Evolutionary conservation across 164 flowering plant species (phyloP).

Genomic region (Sextonia rubra): DNA sequence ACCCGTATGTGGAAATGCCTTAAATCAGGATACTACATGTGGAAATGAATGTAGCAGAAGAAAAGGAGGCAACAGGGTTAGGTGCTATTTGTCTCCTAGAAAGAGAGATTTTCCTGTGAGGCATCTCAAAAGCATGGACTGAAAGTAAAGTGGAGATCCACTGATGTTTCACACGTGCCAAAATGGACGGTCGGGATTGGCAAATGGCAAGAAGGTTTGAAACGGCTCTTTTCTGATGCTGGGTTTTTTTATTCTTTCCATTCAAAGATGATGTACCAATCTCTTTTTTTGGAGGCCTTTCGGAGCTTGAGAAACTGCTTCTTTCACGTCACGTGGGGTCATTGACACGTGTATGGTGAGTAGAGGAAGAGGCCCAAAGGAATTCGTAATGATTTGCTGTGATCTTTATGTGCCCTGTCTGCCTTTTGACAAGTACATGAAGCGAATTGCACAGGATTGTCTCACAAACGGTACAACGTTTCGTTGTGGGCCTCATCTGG

Average conservation of each 20-base stretch:
- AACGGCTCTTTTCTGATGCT: not conserved
- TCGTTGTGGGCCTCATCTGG: no score
- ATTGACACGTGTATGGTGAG: not conserved
- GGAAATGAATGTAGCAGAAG: not conserved
- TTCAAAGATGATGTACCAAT: not conserved
- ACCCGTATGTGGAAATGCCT: not conserved
- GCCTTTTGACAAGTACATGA: no score
- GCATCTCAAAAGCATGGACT: constrained; percentile 1
- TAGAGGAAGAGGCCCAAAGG: not conserved
- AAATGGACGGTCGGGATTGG: not conserved
- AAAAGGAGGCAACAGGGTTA: not conserved
- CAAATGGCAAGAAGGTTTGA: not conserved
- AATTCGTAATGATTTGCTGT: not conserved
- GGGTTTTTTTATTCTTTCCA: not conserved
- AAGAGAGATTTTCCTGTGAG: not conserved
- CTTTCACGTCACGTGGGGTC: not conserved
- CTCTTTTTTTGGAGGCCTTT: not conserved
- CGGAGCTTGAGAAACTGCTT: not conserved
- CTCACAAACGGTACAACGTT: no score
- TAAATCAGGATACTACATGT: no score
- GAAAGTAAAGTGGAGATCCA: not conserved
- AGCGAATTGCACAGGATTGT: no score
- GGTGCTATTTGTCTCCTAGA: not conserved
- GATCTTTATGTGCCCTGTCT: not conserved
- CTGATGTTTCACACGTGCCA: not conserved